Evolutionary conservation across 148 eudicot genomes (phyloP).

Genomic region (Fagopyrum homotropicum): DNA sequence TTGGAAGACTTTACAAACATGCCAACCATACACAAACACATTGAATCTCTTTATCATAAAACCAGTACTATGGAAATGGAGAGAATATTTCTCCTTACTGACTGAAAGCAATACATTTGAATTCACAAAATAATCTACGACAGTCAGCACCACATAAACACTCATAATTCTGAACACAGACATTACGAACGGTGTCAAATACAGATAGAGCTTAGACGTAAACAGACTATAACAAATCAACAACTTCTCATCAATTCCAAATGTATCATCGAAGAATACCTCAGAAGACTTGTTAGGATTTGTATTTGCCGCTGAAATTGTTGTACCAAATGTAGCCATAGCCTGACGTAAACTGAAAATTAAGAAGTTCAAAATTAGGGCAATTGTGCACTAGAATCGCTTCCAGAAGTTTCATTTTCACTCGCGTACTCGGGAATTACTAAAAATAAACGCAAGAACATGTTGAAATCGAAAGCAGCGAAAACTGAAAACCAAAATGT

Average conservation of each 20-base stretch:
- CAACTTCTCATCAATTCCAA: neutral
- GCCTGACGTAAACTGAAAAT: neutral
- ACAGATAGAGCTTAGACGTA: too few species aligned
- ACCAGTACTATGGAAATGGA: neutral
- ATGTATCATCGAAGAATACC: neutral
- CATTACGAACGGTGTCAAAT: neutral
- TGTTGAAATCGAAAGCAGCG: neutral
- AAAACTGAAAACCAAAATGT: neutral
- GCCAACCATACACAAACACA: neutral
- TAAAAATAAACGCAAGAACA: neutral
- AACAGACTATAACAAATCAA: neutral
- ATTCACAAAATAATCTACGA: neutral
- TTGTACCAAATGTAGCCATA: constrained; percentile 8
- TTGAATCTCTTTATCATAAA: neutral
- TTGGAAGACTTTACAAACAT: neutral
- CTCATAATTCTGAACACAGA: neutral
- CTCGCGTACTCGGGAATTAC: neutral
- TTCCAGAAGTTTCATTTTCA: neutral
- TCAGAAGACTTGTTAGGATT: constrained; percentile 13
- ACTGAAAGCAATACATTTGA: neutral
- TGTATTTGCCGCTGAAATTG: constrained; percentile 8
- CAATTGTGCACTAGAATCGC: neutral
- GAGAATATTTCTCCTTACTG: neutral
- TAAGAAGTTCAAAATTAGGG: neutral
- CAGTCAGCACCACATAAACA: neutral